Base-by-base conservation (phyloP, 2,329 filamentous ascomycete genomes). In the Capronia epimyces region DNA sequence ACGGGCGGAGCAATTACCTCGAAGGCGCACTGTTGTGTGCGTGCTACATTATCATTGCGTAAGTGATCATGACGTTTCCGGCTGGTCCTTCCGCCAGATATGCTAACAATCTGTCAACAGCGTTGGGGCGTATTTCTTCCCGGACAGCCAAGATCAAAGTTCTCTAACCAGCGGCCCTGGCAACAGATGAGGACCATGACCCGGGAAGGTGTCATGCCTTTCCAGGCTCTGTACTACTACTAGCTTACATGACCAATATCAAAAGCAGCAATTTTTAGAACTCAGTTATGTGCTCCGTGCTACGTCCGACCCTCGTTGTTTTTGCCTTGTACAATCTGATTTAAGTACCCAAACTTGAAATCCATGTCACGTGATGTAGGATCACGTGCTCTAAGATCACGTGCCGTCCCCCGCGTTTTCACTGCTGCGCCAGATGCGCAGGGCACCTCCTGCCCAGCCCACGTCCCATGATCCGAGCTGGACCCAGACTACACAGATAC, bases 21-120 rank as follows among this genome's bases (percentile, higher is more conserved):
- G 81, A 84, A 64, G 81, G 81, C 10, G 70, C 81, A 7, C 63
- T 83, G 46, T 68, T 83, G 41, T 77, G 79, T 69, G 74, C 75
- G 37, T 74, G 78, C 50, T 83, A 83, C 58, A 60, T 83, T 43
- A 82, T 83, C 58, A 82, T 83, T 56, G 77, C 79, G 20, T 51
- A 31, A 51, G 49, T 51, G 7, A 8, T 6, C 21, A 9, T 12
- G 7, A 3, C 1, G 18, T 5, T 12, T 37, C 34, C 34, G 3
- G n/a, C 3, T 32, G 15, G 1, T 3, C 20, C 4, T n/a, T 24
- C 20, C 3, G n/a, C n/a, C 3, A 13, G 6, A 1, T 3, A n/a
- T 3, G 9, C 46, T 49, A 36, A 49, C 46, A 9, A 3, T 15
- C 18, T 37, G 13, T 18, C 1, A 7, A 12, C 16, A 51, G 49